These are phyloP conservation scores for Rhipidocladum racemiflorum DNA, from an alignment of 176 grass and related monocot genomes.

Conservation along the genomic window DNA sequence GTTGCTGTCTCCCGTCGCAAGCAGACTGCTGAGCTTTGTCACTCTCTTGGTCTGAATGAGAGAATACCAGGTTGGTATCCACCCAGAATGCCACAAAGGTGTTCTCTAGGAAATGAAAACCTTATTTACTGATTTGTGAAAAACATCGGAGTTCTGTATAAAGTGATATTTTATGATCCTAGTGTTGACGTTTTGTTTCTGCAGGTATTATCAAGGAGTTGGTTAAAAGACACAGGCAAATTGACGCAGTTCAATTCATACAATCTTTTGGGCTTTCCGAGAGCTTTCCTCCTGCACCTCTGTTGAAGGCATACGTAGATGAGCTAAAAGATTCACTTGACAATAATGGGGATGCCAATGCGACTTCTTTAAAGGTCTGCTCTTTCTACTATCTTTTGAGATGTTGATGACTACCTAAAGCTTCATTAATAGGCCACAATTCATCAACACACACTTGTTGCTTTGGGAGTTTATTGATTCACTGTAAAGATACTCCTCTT, in stretches of 20 bases:
- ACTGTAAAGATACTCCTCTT: neutral
- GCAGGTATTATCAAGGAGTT: conserved; percentile 63
- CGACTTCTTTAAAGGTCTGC: conserved; percentile 34
- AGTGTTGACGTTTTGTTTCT: conserved; percentile 10
- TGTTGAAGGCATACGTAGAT: conserved; percentile 64
- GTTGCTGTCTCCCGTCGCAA: conserved; percentile 82
- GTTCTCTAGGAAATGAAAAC: conserved; percentile 38
- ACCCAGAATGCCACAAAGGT: conserved; percentile 39
- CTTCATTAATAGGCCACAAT: neutral
- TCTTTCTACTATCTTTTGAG: conserved; percentile 10
- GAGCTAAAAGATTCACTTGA: conserved; percentile 50
- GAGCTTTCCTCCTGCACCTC: conserved; percentile 56
- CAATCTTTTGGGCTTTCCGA: conserved; percentile 63
- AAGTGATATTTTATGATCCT: conserved; percentile 12
- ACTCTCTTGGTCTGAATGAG: conserved; percentile 64
- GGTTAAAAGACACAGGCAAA: conserved; percentile 66
- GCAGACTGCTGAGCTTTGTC: conserved; percentile 67
- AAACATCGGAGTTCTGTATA: neutral
- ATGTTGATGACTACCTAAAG: neutral
- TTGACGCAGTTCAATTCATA: conserved; percentile 84
- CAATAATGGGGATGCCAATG: conserved; percentile 45
- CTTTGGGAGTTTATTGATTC: neutral
- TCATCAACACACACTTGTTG: neutral
- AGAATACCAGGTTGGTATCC: conserved; percentile 90
- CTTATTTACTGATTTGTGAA: conserved; percentile 8